Evolutionary conservation across 2,329 filamentous ascomycete species (phyloP), one percentile per base, ranked within the genome.

Genomic region (Pyricularia grisea): DNA sequence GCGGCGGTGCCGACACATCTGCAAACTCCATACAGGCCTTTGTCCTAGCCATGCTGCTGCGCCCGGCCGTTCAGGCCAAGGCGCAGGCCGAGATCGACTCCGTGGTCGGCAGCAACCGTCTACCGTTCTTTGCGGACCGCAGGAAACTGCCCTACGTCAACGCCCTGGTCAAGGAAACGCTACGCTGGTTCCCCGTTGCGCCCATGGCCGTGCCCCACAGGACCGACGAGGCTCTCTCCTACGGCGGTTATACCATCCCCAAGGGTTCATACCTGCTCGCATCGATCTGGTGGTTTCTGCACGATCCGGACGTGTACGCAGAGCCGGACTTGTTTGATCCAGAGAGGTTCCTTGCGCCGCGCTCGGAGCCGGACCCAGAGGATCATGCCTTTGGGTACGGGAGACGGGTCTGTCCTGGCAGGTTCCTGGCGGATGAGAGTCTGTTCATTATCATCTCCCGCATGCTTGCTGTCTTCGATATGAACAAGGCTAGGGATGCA

Each of bases 1-100:
- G 83, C 30, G 83, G 82, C 17, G 80, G 83, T 28, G 83, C 78
- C 6, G 84, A 85, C 71, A 85, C 84, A 0, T 84, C 83, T 0
- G 80, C 82, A 0, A 81, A 79, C 12, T 83, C 81, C 0, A 75
- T 85, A 23, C 81, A 81, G 70, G 80, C 78, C 25, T 83, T 83
- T 28, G 78, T 84, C 11, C 77, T 83, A 4, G 83, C 83, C 0
- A 78, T 84, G 64, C 75, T 82, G 33, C 78, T 81, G 0, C 81
- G 82, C 70, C 82, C 82, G 0, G 77, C 81, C 6, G 77, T 78
- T 0, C 78, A 84, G 11, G 68, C 70, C 4, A 78, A 78, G 36
- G 82, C 81, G 0, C 81, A 84, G 36, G 75, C 77, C n/a, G 79
- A 82, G 68, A 75, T 83, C 28, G 79, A 82, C 69, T 72, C 70